Base-by-base conservation (phyloP, 1,284 basidiomycete species). In the Apiotrichum siamense region DNA sequence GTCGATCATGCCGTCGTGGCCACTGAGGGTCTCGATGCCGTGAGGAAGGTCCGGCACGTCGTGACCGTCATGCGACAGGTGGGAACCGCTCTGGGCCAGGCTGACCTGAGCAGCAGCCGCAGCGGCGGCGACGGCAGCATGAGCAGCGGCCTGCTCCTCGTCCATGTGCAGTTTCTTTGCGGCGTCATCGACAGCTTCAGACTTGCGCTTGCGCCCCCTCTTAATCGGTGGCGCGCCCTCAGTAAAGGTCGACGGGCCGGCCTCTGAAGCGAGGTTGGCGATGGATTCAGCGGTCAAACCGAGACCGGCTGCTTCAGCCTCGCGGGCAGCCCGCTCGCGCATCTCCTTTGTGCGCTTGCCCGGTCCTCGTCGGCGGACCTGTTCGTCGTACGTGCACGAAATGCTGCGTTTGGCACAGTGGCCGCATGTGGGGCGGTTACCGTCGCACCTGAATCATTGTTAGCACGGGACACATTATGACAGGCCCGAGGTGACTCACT, bases 271-370 rank as follows among this genome's bases (percentile, higher is more conserved):
- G 7, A 55, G 41, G 29, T 55, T 52, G 11, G 44, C 44, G 7
- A 45, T 13, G 11, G 32, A 33, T 18, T 52, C 44, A 27, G 55
- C 55, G 3, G 53, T 36, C n/a, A 57, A 27, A 15, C 52, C 55
- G 9, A 69, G 29, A 1, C 62, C 63, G 1, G 63, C 64, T 3
- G 61, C 64, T n/a, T 62, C 54, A 5, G 64, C 64, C 47, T 72
- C 66, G 32, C 65, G 55, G 1, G 60, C 63, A 2, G 69, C 64
- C 26, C 65, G 60, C 35, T 69, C 65, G 18, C 70, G 63, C 56
- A 69, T 60, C 49, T 69, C 69, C 61, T 75, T 75, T 37, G 75
- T 75, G 24, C 72, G 70, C 63, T 73, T 75, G 20, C 75, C 75
- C 10, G 75, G 75, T 18, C 75, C 75, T 39, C 75, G 67, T 10